A percentile compares a stretch with the other conserved stretches of the same genome.
Evolutionary conservation across 768 basidiomycete species (phyloP).

Genomic region (Lactarius psammicola): DNA sequence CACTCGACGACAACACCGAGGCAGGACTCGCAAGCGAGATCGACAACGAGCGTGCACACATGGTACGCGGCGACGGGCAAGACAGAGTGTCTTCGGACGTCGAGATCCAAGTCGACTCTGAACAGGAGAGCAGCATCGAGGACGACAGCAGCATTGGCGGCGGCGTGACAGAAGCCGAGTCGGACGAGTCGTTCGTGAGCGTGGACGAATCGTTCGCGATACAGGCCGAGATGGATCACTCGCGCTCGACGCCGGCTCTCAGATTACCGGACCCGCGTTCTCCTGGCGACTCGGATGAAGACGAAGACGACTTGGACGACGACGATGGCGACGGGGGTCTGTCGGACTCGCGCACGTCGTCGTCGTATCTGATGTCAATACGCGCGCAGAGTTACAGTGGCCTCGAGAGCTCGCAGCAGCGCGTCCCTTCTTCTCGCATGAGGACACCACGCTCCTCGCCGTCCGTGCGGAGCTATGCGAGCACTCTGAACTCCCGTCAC

Average conservation of each 20-base stretch:
- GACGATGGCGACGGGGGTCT: neutral
- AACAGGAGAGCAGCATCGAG: constrained; percentile 8
- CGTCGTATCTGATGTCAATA: constrained; percentile 2
- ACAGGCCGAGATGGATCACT: constrained; percentile 4
- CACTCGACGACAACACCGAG: constrained; percentile 55
- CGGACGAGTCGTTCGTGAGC: constrained; percentile 18
- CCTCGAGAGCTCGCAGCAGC: constrained; percentile 10
- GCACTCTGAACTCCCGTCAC: constrained; percentile 30
- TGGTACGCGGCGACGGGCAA: constrained; percentile 75
- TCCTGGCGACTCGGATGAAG: constrained; percentile 13
- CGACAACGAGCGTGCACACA: constrained; percentile 58
- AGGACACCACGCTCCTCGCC: constrained; percentile 6
- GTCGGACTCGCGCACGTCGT: constrained; percentile 1
- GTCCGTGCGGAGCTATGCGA: constrained; percentile 9
- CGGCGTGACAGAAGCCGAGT: constrained; percentile 24
- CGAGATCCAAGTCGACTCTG: constrained; percentile 11
- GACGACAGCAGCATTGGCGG: neutral
- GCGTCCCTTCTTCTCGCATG: neutral
- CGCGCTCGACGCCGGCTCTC: neutral
- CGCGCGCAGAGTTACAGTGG: constrained; percentile 17
- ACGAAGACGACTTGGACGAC: neutral
- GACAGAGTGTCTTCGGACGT: constrained; percentile 40
- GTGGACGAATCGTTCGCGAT: constrained; percentile 18
- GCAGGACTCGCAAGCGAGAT: constrained; percentile 67
- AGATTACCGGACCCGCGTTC: neutral